A percentile compares a stretch with the other conserved stretches of the same genome.
Evolutionary conservation across 2,329 filamentous ascomycete genomes (phyloP).

Genomic region (Sporothrix euskadiensis): DNA sequence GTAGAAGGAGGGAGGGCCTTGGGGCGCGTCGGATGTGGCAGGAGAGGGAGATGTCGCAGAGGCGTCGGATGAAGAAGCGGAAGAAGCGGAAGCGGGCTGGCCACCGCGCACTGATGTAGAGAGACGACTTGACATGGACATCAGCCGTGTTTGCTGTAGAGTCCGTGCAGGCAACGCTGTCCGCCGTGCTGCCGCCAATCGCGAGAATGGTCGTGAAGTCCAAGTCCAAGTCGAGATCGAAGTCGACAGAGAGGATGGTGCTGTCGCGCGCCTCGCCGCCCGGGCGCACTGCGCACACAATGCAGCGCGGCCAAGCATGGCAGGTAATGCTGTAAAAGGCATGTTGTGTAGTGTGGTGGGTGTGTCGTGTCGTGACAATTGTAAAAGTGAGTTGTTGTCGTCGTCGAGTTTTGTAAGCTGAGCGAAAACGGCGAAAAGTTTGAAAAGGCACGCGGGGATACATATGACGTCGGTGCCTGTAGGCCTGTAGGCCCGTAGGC

Average conservation of each 20-base stretch:
- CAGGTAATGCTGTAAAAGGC: background rate
- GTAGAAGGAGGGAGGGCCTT: slow-evolving; percentile 57
- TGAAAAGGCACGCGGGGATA: background rate
- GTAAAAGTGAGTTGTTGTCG: background rate
- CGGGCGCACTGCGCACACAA: slow-evolving; percentile 21
- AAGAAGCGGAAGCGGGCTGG: background rate
- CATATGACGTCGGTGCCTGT: background rate
- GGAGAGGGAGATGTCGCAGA: background rate
- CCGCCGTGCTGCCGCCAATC: background rate
- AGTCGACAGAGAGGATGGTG: background rate
- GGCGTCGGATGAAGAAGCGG: background rate
- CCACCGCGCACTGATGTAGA: background rate
- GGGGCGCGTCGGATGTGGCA: background rate
- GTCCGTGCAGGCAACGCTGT: background rate
- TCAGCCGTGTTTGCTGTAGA: background rate
- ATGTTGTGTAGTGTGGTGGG: background rate
- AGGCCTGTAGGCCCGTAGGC: background rate
- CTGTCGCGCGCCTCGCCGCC: slow-evolving; percentile 4
- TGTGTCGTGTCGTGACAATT: background rate
- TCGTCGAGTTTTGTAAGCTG: background rate
- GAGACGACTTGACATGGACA: background rate
- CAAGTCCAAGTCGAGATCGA: background rate
- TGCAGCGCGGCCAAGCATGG: background rate
- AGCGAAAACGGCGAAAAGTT: background rate
- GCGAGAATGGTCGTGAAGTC: background rate